phyloP scores from a whole-genome alignment of 257 asterid species.

The Pogostemon cablin region DNA sequence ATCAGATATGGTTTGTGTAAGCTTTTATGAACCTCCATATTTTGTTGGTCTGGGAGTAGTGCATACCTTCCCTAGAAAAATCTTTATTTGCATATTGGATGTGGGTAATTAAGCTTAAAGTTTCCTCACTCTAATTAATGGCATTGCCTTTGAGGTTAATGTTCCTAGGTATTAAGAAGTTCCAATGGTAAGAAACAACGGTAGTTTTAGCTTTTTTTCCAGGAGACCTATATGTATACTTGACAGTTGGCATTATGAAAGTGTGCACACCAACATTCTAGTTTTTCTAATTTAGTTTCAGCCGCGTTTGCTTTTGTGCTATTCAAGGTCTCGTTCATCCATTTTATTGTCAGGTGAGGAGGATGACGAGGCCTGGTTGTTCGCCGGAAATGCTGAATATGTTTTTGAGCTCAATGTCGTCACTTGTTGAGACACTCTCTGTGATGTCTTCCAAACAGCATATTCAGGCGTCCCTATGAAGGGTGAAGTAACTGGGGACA shows the following conservation, averaged over 20 bases:
- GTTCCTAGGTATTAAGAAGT: not conserved
- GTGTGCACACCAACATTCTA: not conserved
- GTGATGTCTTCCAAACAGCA: conserved; percentile 38
- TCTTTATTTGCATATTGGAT: not conserved
- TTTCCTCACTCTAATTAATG: not conserved
- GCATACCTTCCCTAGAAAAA: not conserved
- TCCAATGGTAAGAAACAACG: not conserved
- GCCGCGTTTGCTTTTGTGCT: not conserved
- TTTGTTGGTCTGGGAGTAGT: not conserved
- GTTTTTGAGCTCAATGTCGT: conserved; percentile 51
- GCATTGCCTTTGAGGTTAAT: not conserved
- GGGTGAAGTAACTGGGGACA: conserved; percentile 33
- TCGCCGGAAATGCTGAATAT: conserved; percentile 47
- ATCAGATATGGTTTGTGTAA: not conserved
- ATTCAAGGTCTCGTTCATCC: not conserved
- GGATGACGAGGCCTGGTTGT: conserved; percentile 55
- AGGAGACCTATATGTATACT: not conserved
- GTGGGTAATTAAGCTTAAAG: not conserved
- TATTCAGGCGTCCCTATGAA: conserved; percentile 49
- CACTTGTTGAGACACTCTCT: conserved; percentile 44
- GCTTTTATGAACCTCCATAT: not conserved
- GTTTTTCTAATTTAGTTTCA: not conserved
- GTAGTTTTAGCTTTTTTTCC: not conserved
- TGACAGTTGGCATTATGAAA: not conserved
- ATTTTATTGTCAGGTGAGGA: conserved; percentile 43